phyloP scores from a whole-genome alignment of 2,329 filamentous ascomycete species.

The Rasamsonia emersonii region DNA sequence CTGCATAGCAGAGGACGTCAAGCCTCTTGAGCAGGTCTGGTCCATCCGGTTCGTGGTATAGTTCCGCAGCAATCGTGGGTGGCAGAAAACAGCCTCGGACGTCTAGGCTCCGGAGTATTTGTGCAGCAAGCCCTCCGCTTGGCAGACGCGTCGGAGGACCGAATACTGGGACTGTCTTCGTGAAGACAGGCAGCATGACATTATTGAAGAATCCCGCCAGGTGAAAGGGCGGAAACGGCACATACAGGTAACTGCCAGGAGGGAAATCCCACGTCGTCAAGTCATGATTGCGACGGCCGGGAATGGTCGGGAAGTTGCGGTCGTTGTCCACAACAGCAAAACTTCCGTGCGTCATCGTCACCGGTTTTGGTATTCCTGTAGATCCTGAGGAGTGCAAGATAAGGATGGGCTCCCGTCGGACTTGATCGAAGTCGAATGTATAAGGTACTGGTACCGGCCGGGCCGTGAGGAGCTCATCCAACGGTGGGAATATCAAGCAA shows the following conservation, averaged over 20 bases:
- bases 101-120: constrained; percentile 1
- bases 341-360: constrained; percentile 1
- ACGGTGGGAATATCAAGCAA: not conserved
- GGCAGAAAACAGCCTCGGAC: constrained; percentile 4
- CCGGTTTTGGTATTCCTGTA: constrained; percentile 5
- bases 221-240: constrained; percentile 3
- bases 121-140: constrained; percentile 2
- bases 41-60: constrained; percentile 1
- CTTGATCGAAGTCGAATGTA: not conserved
- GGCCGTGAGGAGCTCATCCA: constrained; percentile 1
- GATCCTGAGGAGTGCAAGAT: constrained; percentile 5
- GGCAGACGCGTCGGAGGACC: constrained; percentile 4
- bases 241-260: constrained; percentile 2
- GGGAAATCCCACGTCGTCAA: constrained; percentile 5
- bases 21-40: constrained; percentile 2
- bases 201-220: constrained; percentile 3
- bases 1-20: constrained; percentile 1
- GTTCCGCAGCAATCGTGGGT: not conserved
- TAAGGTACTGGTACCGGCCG: constrained; percentile 1
- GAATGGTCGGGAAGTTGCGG: not conserved
- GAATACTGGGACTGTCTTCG: not conserved
- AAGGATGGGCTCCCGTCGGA: constrained; percentile 1
- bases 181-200: constrained; percentile 1
- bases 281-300: constrained; percentile 3
- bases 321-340: constrained; percentile 3